Conservation (phyloP, 768 basidiomycete genomes). For the Hericium coralloides region DNA sequence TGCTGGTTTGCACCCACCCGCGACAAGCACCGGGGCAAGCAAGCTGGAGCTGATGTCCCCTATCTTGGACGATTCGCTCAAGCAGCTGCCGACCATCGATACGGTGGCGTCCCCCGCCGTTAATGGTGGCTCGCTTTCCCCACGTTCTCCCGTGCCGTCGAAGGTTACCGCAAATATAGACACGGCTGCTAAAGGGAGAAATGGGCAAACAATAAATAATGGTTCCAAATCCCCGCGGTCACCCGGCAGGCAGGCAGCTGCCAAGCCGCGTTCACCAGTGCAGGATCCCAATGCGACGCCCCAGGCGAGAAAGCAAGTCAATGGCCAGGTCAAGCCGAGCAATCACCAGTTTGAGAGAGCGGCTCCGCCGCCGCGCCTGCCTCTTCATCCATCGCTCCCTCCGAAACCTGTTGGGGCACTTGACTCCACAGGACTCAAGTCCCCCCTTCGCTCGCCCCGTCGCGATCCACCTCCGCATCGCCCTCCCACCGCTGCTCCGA, state of each 20-base stretch:
- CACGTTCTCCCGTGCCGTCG: background rate
- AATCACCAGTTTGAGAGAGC: background rate
- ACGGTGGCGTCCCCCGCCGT: conserved; percentile 5
- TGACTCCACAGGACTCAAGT: conserved; percentile 4
- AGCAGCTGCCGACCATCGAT: conserved; percentile 13
- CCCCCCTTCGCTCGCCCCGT: background rate
- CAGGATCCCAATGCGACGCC: background rate
- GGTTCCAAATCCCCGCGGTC: background rate
- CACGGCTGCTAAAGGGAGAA: background rate
- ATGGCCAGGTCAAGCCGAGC: background rate
- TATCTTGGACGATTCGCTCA: conserved; percentile 13
- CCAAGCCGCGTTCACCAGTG: background rate
- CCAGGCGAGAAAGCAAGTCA: background rate
- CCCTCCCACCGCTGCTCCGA: conserved; percentile 9
- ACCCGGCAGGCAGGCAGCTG: background rate
- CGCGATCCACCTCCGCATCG: background rate
- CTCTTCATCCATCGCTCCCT: conserved; percentile 39
- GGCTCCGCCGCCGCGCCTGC: background rate
- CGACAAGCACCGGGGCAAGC: conserved; percentile 17
- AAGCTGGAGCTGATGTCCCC: conserved; percentile 24
- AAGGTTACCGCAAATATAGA: background rate
- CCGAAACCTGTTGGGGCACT: conserved; percentile 30
- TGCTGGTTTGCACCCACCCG: conserved; percentile 3
- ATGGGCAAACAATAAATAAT: background rate
- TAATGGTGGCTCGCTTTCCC: conserved; percentile 1